These are phyloP conservation scores for Vinca minor DNA, from an alignment of 257 asterid species.

Conservation along the genomic window DNA sequence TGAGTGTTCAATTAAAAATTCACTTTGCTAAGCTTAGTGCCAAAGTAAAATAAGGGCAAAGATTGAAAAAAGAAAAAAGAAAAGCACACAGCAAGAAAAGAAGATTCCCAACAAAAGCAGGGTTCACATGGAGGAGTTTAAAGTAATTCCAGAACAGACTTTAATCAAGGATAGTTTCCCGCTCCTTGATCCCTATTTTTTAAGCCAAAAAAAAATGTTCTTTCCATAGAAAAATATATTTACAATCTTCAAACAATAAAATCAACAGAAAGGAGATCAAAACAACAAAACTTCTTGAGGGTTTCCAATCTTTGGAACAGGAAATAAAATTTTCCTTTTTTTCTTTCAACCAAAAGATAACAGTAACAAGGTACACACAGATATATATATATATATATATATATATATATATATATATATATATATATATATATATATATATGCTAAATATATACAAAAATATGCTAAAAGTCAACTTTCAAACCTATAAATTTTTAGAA, in stretches of 20 bases:
- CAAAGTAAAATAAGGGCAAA: conserved; percentile 40
- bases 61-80: conserved; percentile 31
- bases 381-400: too few species aligned
- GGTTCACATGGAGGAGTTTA: too few species aligned
- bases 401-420: too few species aligned
- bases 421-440: too few species aligned
- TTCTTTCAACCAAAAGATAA: neutral
- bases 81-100: conserved; percentile 78
- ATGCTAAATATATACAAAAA: neutral
- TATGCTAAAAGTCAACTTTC: neutral
- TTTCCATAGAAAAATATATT: neutral
- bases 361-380: neutral
- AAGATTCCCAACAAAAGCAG: conserved; percentile 65
- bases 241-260: too few species aligned
- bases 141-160: too few species aligned
- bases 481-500: neutral
- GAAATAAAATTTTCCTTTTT: neutral
- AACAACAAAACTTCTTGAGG: neutral
- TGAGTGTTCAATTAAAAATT: conserved; percentile 15
- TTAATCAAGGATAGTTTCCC: too few species aligned
- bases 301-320: neutral
- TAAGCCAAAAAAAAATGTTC: neutral
- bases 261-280: too few species aligned
- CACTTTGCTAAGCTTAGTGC: conserved; percentile 42
- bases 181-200: too few species aligned